Base-by-base conservation (phyloP, 352 stramenopile genomes). In the Pythium aquatile region DNA sequence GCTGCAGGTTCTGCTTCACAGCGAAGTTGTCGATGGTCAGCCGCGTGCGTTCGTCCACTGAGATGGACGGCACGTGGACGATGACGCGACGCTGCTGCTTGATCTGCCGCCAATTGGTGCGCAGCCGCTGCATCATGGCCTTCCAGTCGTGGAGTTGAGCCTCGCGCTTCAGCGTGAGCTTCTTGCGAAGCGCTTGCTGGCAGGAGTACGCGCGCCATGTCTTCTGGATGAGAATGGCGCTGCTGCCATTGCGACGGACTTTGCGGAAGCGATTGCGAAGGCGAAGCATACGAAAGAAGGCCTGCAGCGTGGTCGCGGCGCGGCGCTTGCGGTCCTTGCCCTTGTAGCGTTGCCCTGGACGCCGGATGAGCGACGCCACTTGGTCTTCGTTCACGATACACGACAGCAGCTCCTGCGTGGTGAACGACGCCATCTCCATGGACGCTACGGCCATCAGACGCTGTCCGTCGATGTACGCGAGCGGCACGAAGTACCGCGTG, bases 381-480 rank as follows among this genome's bases (percentile, higher is more conserved):
- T 97, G 87, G 56, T 96, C 90, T 53, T 91, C 75, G 73, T 97
- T 97, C 37, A 90, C 74, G 28, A 97, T 79, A 44, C 89, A 97
- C 7, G 68, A 70, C 33, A 96, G 67, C 55, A 97, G 63, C 48
- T 97, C 88, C 5, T 46, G 52, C 10, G 72, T 80, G n/a, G 69
- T 72, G 62, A 81, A 87, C 39, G 65, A 63, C 30, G 70, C 47
- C 42, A 86, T 64, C 13, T 84, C 84, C 58, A 91, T 92, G 24
- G 70, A 67, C 20, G 90, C 87, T 20, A 97, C 70, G 13, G 79
- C 69, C 52, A 91, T 68, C 26, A 97, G 66, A 24, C 85, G 78
- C 60, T 93, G 78, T 3, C 91, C 88, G 69, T 97, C 87, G 29
- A 97, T 68, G 56, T 96, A 90, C 7, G 90, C 88, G 28, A 97